Conservation (phyloP, 352 stramenopile species). For the Pilasporangium apinafurcum region DNA sequence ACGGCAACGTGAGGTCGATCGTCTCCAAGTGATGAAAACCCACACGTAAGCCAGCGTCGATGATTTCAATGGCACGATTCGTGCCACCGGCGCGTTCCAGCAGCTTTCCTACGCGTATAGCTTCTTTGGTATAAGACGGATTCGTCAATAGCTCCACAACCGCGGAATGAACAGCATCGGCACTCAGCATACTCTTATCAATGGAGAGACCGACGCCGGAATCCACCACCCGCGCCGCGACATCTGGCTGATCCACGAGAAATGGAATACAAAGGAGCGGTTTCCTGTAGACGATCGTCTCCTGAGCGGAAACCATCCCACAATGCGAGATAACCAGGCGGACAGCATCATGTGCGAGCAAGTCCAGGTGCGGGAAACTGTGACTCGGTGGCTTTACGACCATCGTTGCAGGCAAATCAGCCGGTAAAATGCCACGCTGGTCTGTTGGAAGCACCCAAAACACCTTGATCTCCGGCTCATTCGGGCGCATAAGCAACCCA, state of each 20-base stretch:
- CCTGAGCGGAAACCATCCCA: conserved; percentile 79
- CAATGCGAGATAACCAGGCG: conserved; percentile 83
- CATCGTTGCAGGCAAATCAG: conserved; percentile 41
- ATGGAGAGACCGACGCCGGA: conserved; percentile 59
- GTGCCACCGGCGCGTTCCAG: conserved; percentile 59
- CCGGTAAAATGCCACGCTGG: conserved; percentile 56
- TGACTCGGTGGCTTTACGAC: conserved; percentile 58
- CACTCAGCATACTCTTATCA: conserved; percentile 67
- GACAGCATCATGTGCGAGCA: conserved; percentile 54
- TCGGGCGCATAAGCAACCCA: conserved; percentile 36
- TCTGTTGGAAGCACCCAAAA: conserved; percentile 75
- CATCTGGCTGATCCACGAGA: conserved; percentile 79
- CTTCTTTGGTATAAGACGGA: conserved; percentile 30
- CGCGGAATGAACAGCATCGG: conserved; percentile 40
- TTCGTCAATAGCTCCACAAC: conserved; percentile 45
- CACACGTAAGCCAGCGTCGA: conserved; percentile 52
- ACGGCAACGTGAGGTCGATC: conserved; percentile 54
- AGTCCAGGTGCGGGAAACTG: conserved; percentile 52
- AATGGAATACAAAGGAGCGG: conserved; percentile 87
- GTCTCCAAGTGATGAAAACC: conserved; percentile 62
- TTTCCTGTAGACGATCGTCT: conserved; percentile 70
- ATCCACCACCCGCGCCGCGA: conserved; percentile 73
- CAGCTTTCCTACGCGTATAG: conserved; percentile 41
- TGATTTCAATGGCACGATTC: conserved; percentile 53
- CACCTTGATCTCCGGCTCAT: conserved; percentile 47